Base-by-base conservation (phyloP, 225 moss, liverwort and hornwort species). In the Bryum argenteum region DNA sequence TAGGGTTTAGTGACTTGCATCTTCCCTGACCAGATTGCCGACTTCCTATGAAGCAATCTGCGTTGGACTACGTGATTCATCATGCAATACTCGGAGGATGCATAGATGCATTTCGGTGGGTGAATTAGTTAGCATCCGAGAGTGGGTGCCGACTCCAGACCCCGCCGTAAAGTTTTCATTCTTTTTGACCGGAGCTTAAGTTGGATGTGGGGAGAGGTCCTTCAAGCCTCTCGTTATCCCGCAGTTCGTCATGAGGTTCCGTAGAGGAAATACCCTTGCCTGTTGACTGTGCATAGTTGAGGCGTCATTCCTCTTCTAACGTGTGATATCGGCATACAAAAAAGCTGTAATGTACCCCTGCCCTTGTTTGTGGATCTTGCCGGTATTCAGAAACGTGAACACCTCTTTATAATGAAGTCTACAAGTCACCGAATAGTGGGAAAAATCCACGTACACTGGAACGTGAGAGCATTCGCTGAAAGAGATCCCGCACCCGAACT, bases 121-220 rank as follows among this genome's bases (percentile, higher is more conserved):
- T 72, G 83, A 86, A 78, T 86, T 80, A 78, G 86, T 83, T 77
- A 63, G 83, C 78, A 80, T 70, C 70, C 70, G 75, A 80, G 71
- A 80, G 78, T 86, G 80, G 86, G 4, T 78, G 75, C 80, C 61
- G 73, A 80, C 80, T 86, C 83, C 83, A 80, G 86, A 86, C 80
- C 75, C 86, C 9, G 78, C 69, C 54, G 63, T 26, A 75, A 8
- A 75, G 1, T 2, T 19, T 12, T 9, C 11, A 1, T 26, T 1
- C 8, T 6, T 44, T 44, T 14, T 45, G 11, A 2, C 1, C 7
- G 83, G 83, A 52, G 77, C 77, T 80, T 57, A 70, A 83, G 83
- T 83, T 66, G 80, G 66, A 57, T 77, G 80, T 74, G 77, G 37
- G 74, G 77, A 73, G 83, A 74, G 77, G 80, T 39, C 77, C 15